Percentiles rank a stretch among this genome's conserved stretches.
Evolutionary conservation across 768 basidiomycete species (phyloP).

Genomic region (Lanmaoa pseudosensibilis): DNA sequence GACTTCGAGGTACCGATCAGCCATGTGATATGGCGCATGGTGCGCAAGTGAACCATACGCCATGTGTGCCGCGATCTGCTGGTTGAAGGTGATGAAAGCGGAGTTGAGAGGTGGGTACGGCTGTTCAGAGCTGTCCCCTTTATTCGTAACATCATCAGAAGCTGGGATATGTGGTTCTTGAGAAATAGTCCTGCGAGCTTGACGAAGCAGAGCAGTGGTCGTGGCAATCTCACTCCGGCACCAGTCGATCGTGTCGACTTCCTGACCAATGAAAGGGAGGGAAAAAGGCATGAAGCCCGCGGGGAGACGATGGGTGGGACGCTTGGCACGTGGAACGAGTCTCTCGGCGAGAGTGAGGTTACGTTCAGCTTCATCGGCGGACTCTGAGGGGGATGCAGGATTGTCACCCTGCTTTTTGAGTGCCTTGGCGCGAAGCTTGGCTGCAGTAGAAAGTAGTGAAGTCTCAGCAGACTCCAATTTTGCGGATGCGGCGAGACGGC

Average conservation of each 20-base stretch:
- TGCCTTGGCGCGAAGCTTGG: slow-evolving; percentile 64
- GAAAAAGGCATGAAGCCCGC: slow-evolving; percentile 52
- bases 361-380: slow-evolving; percentile 30
- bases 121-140: slow-evolving; percentile 17
- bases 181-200: slow-evolving; percentile 39
- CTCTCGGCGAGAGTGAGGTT: slow-evolving; percentile 41
- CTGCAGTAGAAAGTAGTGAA: slow-evolving; percentile 68
- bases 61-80: slow-evolving; percentile 91
- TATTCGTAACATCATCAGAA: slow-evolving; percentile 26
- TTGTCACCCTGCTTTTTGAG: slow-evolving; percentile 42
- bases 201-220: slow-evolving; percentile 53
- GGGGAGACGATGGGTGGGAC: slow-evolving; percentile 77
- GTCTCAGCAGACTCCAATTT: slow-evolving; percentile 91
- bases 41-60: slow-evolving; percentile 74
- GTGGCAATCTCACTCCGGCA: slow-evolving; percentile 68
- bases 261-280: slow-evolving; percentile 71
- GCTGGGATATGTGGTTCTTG: slow-evolving; percentile 14
- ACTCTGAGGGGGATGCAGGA: slow-evolving; percentile 18
- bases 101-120: slow-evolving; percentile 63
- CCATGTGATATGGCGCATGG: slow-evolving; percentile 83
- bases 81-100: slow-evolving; percentile 88
- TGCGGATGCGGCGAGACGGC: slow-evolving; percentile 65
- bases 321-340: slow-evolving; percentile 66
- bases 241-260: slow-evolving; percentile 95
- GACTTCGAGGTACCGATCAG: slow-evolving; percentile 73